Evolutionary conservation across 257 asterid species (phyloP), one percentile per base, ranked within the genome.

Genomic region (Voacanga thouarsii): DNA sequence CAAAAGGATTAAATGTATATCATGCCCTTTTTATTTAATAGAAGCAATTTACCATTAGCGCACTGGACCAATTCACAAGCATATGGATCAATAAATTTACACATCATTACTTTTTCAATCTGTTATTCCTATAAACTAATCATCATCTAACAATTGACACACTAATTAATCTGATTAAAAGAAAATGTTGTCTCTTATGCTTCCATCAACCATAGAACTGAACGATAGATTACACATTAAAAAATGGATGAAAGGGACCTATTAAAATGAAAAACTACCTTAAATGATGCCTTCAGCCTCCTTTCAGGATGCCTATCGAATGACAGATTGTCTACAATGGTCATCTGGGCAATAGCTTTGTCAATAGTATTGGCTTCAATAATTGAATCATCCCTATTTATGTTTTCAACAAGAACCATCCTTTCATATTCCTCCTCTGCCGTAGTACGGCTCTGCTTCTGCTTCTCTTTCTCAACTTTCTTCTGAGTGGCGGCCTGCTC

Each of bases 271-370:
- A 74, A 23, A 57, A 44, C 41, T 53, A 94, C 97, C 98, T 93
- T 95, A 80, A 93, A 96, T 37, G 97, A 79, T 8, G 99, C 99
- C 86, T 91, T 96, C 28, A 93, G 97, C 85, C 98, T 89, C 92
- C 84, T 96, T 86, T 96, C 98, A 0, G 97, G 98, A 86, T 95
- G 98, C 87, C 80, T 93, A 76, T 94, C 99, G 26, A 87, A 88
- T 1, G 97, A 91, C 81, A 91, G 83, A 80, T 41, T 82, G 57
- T 90, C 97, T 7, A 82, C 80, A 65, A 91, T 76, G 28, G 89
- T 72, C 93, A 95, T 88, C 79, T 85, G 88, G 19, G 92, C 93
- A 81, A 95, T 85, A 33, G 99, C 98, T 60, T 93, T 97, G 74
- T 93, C 99, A 57, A 95, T 91, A 0, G 91, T 72, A 63, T 88